Evolutionary conservation across 495 filamentous ascomycete genomes (phyloP), one percentile per base, ranked within the genome.

Genomic region (Hypoxylon perforatum): DNA sequence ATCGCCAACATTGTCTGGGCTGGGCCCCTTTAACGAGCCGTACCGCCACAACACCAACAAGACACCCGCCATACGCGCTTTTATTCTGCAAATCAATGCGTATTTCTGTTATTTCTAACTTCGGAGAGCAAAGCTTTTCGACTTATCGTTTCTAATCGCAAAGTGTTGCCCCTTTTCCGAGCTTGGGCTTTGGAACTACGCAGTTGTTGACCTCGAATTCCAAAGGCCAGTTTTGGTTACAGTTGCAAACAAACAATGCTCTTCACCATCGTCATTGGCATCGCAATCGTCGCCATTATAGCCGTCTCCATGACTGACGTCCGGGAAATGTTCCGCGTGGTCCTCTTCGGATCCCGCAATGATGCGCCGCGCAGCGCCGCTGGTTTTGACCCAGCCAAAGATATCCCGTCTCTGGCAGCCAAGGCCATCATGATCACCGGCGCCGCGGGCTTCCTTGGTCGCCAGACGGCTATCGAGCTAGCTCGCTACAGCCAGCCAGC

Each of bases 361-460:
- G 21, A 45, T 15, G 14, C 22, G 7, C 9, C 51, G 14, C 11
- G 47, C 18, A 19, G 33, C 11, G 25, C 14, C 36, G 18, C 59
- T 28, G 8, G 25, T 60, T 81, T 82, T 36, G 41, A 51, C 8
- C 57, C 64, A n/a, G 12, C 52, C 3, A 47, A 61, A 0, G 61
- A 74, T 49, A 52, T 66, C 23, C 70, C 72, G n/a, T 36, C 54
- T 4, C 58, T 82, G 33, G 69, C 67, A 30, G 69, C 62, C 47
- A 80, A 75, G 50, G 72, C 65, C 8, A 72, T 78, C 33, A 57
- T 82, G n/a, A 72, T 82, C 23, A 81, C 80, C 0, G 76, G 77
- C 42, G 81, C 67, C 1, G 76, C 77, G 4, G 74, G 74, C 22
- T 78, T 77, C 51, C 75, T 82, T 25, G 80, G 75, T 12, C 73